These are phyloP conservation scores for Cadophora gregata DNA, from an alignment of 2,329 filamentous ascomycete species.

Conservation along the genomic window DNA sequence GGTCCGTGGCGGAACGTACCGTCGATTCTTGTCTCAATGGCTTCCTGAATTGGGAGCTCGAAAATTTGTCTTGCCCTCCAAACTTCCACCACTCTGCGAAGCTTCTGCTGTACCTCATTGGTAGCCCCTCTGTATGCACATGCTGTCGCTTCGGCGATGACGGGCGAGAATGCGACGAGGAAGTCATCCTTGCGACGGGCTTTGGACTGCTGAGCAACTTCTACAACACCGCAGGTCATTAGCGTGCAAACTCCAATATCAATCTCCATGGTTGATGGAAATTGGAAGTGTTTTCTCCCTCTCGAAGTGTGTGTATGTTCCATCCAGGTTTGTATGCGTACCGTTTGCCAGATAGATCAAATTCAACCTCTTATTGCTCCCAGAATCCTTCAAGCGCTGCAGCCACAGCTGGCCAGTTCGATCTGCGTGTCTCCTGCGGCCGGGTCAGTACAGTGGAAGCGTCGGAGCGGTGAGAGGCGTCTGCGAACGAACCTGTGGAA, in stretches of 20 bases:
- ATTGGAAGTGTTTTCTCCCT: background rate
- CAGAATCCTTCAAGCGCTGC: constrained; percentile 85
- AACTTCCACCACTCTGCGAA: constrained; percentile 89
- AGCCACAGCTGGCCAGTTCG: constrained; percentile 92
- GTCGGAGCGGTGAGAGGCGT: background rate
- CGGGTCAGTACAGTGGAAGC: constrained; percentile 41
- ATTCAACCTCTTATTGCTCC: constrained; percentile 84
- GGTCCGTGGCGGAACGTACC: constrained; percentile 57
- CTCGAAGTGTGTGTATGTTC: background rate
- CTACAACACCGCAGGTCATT: constrained; percentile 53
- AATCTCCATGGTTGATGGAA: constrained; percentile 20
- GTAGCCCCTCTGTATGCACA: constrained; percentile 90
- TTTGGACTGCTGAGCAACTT: constrained; percentile 96
- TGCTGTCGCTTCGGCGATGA: constrained; percentile 89
- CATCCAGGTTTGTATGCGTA: constrained; percentile 50
- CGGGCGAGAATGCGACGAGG: constrained; percentile 85
- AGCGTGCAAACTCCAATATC: constrained; percentile 25
- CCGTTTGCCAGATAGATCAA: constrained; percentile 95
- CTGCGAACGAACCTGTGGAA: constrained; percentile 88
- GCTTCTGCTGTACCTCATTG: constrained; percentile 84
- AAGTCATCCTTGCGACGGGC: constrained; percentile 93
- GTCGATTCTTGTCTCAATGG: constrained; percentile 79
- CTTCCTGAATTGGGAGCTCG: constrained; percentile 76
- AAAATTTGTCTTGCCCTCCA: constrained; percentile 91
- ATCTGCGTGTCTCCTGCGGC: constrained; percentile 82